These are phyloP conservation scores for Trichoderma semiorbis DNA, from an alignment of 2,329 filamentous ascomycete species.

Conservation along the genomic window DNA sequence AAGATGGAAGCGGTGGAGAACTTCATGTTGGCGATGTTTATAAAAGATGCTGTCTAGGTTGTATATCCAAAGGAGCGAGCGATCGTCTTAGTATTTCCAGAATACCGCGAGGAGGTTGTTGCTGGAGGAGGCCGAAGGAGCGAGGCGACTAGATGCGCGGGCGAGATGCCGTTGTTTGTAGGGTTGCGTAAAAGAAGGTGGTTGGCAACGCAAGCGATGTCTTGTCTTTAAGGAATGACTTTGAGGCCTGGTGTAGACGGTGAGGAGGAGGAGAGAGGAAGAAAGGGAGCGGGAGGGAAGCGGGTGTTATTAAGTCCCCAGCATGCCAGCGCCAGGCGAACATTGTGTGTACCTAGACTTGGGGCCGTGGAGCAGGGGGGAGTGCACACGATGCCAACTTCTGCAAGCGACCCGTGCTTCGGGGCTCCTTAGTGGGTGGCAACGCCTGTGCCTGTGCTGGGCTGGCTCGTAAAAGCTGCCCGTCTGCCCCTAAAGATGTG, in stretches of 20 bases:
- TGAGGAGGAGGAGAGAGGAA: constrained; percentile 14
- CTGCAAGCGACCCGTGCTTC: not conserved
- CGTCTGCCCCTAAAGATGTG: not conserved
- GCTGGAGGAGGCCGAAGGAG: constrained; percentile 9
- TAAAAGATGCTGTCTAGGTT: constrained; percentile 3
- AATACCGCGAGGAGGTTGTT: constrained; percentile 18
- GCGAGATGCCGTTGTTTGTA: not conserved
- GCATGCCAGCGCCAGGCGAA: not conserved
- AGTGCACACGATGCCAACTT: not conserved
- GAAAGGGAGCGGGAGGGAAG: constrained; percentile 19
- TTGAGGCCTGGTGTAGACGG: constrained; percentile 18
- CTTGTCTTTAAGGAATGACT: constrained; percentile 24
- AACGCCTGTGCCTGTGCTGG: not conserved
- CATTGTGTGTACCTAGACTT: not conserved
- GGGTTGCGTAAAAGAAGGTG: constrained; percentile 17
- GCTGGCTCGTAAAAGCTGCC: not conserved
- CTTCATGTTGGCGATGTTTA: constrained; percentile 36
- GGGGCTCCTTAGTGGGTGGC: not conserved
- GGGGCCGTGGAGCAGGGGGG: not conserved
- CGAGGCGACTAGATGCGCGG: constrained; percentile 17
- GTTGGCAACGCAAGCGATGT: constrained; percentile 15
- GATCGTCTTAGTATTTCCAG: constrained; percentile 19
- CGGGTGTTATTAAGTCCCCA: constrained; percentile 23
- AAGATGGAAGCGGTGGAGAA: constrained; percentile 36
- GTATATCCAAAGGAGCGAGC: constrained; percentile 4